Conservation (phyloP, 1,284 basidiomycete species). For the Heterobasidion annosum region DNA sequence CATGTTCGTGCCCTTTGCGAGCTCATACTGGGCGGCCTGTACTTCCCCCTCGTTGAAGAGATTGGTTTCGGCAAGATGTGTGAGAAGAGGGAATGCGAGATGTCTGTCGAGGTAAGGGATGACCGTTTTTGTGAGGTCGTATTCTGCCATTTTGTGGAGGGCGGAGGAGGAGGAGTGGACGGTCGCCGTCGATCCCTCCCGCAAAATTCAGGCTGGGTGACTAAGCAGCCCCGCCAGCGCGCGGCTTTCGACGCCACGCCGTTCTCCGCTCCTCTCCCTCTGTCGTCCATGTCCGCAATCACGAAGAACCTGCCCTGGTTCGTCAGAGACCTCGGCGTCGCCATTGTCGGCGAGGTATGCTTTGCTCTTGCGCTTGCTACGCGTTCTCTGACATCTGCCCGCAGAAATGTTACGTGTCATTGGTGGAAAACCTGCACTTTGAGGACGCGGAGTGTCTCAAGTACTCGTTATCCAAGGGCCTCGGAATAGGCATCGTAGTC, state of each 20-base stretch:
- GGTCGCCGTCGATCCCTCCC: background rate
- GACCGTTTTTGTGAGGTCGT: constrained; percentile 86
- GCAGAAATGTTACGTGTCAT: constrained; percentile 84
- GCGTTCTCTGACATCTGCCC: background rate
- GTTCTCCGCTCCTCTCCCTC: constrained; percentile 4
- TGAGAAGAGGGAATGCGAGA: constrained; percentile 86
- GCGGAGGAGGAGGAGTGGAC: background rate
- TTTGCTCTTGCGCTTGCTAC: background rate
- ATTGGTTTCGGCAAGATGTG: constrained; percentile 71
- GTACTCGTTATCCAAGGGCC: constrained; percentile 84
- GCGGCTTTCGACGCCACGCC: background rate
- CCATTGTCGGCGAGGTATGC: constrained; percentile 74
- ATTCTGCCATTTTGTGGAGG: constrained; percentile 60
- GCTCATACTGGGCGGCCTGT: constrained; percentile 87
- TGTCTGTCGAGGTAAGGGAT: constrained; percentile 94
- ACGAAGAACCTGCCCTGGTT: constrained; percentile 76
- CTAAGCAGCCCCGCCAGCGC: no score
- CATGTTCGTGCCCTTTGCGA: constrained; percentile 96
- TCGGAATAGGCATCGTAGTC: constrained; percentile 88
- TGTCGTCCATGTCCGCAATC: constrained; percentile 48
- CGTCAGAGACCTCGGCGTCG: constrained; percentile 71
- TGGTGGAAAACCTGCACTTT: constrained; percentile 87
- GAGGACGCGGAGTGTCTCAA: constrained; percentile 82
- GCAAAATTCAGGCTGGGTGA: no score
- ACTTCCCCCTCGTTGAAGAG: constrained; percentile 74